Conservation (phyloP, 768 basidiomycete genomes). For the Candolleomyces aberdarensis region DNA sequence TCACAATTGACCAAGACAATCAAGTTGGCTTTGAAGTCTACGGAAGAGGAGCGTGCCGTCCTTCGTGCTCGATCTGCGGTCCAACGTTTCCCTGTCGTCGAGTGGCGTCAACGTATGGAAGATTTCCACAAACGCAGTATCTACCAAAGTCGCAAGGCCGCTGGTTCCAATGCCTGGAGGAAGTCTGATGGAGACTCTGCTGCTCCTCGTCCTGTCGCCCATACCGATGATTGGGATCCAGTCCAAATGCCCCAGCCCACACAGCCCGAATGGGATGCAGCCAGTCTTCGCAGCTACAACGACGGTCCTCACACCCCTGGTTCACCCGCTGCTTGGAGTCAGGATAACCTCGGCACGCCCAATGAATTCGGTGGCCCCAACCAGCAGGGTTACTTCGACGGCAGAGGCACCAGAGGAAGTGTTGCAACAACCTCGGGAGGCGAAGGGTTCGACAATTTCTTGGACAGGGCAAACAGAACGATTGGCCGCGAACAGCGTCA, state of each 20-base stretch:
- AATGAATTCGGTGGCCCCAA: constrained; percentile 38
- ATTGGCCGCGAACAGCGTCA: constrained; percentile 79
- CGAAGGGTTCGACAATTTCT: constrained; percentile 70
- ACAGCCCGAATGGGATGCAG: constrained; percentile 74
- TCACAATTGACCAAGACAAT: constrained; percentile 93
- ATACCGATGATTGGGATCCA: constrained; percentile 81
- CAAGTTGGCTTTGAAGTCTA: constrained; percentile 90
- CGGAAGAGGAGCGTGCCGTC: constrained; percentile 87
- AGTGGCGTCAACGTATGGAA: constrained; percentile 95
- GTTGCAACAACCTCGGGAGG: constrained; percentile 18
- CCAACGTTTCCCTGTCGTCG: constrained; percentile 95
- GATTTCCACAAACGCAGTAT: constrained; percentile 92
- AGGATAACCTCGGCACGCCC: constrained; percentile 52
- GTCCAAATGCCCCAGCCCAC: constrained; percentile 59
- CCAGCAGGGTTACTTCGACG: constrained; percentile 57
- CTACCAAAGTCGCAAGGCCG: constrained; percentile 59
- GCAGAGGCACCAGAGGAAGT: constrained; percentile 22
- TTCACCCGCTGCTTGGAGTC: constrained; percentile 66
- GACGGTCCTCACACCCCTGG: constrained; percentile 44
- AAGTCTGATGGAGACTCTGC: constrained; percentile 62
- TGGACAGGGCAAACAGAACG: constrained; percentile 80
- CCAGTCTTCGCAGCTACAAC: constrained; percentile 39
- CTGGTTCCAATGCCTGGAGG: constrained; percentile 76
- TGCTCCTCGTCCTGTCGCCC: constrained; percentile 48
- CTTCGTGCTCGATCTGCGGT: constrained; percentile 91